A percentile compares a stretch with the other conserved stretches of the same genome.
Evolutionary conservation across 805 yeast species (phyloP).

Genomic region (Spathaspora sp.): DNA sequence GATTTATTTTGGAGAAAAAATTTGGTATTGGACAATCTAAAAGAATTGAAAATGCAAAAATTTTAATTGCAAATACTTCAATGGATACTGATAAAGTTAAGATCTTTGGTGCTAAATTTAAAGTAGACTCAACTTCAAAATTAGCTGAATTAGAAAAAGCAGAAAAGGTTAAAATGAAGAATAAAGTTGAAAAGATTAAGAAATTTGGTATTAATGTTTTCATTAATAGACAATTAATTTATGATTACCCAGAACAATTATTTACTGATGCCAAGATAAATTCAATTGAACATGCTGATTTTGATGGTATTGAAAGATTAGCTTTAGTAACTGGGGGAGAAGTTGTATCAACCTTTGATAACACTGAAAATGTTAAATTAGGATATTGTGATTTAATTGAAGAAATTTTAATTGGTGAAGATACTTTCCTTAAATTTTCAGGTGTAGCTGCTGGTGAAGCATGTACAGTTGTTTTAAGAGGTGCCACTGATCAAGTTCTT

Average conservation of each 20-base stretch:
- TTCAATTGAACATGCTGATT: slow-evolving; percentile 96
- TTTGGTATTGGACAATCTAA: slow-evolving; percentile 96
- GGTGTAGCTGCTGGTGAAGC: slow-evolving; percentile 96
- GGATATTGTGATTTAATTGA: slow-evolving; percentile 90
- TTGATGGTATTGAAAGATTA: slow-evolving; percentile 94
- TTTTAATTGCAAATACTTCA: slow-evolving; percentile 91
- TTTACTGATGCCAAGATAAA: slow-evolving; percentile 84
- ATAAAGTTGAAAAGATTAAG: slow-evolving; percentile 83
- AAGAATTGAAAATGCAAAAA: slow-evolving; percentile 73
- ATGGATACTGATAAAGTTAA: slow-evolving; percentile 97
- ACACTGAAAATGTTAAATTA: slow-evolving; percentile 78
- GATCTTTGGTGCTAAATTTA: slow-evolving; percentile 95
- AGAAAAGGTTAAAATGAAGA: slow-evolving; percentile 89
- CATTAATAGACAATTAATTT: slow-evolving; percentile 93
- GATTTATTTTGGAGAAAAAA: slow-evolving; percentile 85
- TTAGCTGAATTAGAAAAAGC: slow-evolving; percentile 92
- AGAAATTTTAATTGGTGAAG: slow-evolving; percentile 92
- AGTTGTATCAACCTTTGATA: slow-evolving; percentile 93
- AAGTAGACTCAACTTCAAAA: slow-evolving; percentile 92
- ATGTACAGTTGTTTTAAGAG: slow-evolving; percentile 88
- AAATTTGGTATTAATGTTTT: slow-evolving; percentile 85
- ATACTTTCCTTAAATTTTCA: slow-evolving; percentile 83
- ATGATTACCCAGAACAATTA: slow-evolving; percentile 96
- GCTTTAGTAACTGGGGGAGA: slow-evolving; percentile 98
- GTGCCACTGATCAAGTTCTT: slow-evolving; percentile 45